These are phyloP conservation scores for Hyphodiscus sp. DNA, from an alignment of 2,329 filamentous ascomycete genomes.

Conservation along the genomic window DNA sequence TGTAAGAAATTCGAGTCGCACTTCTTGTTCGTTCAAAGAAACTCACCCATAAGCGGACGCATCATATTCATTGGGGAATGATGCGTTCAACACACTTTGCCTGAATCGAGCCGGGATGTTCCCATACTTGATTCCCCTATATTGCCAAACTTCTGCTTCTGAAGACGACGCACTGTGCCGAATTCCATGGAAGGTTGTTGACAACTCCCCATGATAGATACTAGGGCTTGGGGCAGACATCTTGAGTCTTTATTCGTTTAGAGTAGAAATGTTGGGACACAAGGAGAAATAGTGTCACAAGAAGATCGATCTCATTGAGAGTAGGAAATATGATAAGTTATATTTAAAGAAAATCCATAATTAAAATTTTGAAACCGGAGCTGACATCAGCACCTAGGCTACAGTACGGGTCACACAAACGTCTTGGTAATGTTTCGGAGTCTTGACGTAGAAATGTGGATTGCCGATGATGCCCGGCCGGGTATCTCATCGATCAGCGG, in stretches of 20 bases:
- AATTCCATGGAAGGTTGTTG: not conserved
- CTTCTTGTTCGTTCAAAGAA: too few species aligned
- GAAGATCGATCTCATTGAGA: slow-evolving; percentile 2
- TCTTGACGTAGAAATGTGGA: too few species aligned
- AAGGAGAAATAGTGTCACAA: slow-evolving; percentile 3
- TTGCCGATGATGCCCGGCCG: too few species aligned
- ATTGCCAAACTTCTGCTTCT: slow-evolving; percentile 6
- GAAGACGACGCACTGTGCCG: not conserved
- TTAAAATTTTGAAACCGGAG: too few species aligned
- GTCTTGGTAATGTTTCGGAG: too few species aligned
- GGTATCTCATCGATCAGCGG: too few species aligned
- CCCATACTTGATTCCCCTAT: slow-evolving; percentile 13
- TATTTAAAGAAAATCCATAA: too few species aligned
- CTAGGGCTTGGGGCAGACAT: not conserved
- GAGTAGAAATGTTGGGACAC: not conserved
- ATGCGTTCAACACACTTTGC: slow-evolving; percentile 6
- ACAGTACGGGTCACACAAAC: too few species aligned
- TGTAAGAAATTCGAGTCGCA: not conserved
- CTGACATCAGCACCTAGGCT: too few species aligned
- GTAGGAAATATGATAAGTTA: too few species aligned
- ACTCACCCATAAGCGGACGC: slow-evolving; percentile 10
- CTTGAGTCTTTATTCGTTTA: not conserved
- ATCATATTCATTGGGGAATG: not conserved
- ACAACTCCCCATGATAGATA: not conserved
- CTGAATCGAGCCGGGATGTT: slow-evolving; percentile 9